Conservation (phyloP, 1,284 basidiomycete species). For the Caloboletus firmus region DNA sequence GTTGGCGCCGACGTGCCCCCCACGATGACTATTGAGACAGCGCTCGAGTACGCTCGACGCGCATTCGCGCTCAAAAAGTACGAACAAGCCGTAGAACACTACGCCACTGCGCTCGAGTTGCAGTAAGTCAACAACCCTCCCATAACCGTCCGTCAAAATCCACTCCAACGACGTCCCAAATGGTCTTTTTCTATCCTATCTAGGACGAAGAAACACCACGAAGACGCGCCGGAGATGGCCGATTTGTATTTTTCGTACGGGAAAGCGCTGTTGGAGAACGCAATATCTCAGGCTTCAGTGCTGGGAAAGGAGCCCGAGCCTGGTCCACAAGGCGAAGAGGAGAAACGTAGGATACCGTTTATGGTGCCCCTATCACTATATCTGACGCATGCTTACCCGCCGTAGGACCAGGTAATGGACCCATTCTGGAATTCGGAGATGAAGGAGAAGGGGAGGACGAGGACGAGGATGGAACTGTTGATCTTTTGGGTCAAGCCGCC, state of each 20-base stretch:
- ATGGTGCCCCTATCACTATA: conserved; percentile 1
- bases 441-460: conserved; percentile 54
- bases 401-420: conserved; percentile 41
- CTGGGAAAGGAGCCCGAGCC: conserved; percentile 77
- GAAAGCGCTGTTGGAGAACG: conserved; percentile 85
- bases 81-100: conserved; percentile 82
- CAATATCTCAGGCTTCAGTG: conserved; percentile 77
- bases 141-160: background rate
- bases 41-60: conserved; percentile 75
- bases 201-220: conserved; percentile 71
- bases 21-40: conserved; percentile 49
- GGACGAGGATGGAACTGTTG: conserved; percentile 47
- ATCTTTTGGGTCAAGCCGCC: conserved; percentile 59
- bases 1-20: conserved; percentile 12
- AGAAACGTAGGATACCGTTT: conserved; percentile 37
- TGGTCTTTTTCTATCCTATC: background rate
- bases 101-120: conserved; percentile 81
- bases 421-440: conserved; percentile 73
- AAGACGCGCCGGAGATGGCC: conserved; percentile 75
- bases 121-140: conserved; percentile 47
- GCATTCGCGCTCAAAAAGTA: conserved; percentile 86
- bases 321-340: conserved; percentile 46
- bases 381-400: background rate
- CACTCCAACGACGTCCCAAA: conserved; percentile 24
- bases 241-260: conserved; percentile 86